Conservation (phyloP, 164 flowering plant genomes). For the Vitis vinifera region ASM3070453v1 NC_081814.1:3267501-3268000, state of each 20-base stretch:
- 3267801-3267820: conserved; percentile 57
- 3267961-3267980: conserved; percentile 75
- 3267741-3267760: no score
- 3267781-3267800: neutral
- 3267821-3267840: conserved; percentile 64
- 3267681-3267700: neutral
- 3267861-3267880: conserved; percentile 91
- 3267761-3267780: neutral
- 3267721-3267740: no score
- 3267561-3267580: no score
- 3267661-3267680: neutral
- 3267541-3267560: no score
- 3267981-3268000: conserved; percentile 81
- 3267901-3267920: conserved; percentile 91
- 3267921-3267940: conserved; percentile 75
- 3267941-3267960: conserved; percentile 71
- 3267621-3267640: neutral
- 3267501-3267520: no score
- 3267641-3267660: neutral
- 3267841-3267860: conserved; percentile 65
- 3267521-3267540: no score
- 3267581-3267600: neutral
- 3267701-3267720: no score
- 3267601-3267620: neutral
- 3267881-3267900: conserved; percentile 96